Evolutionary conservation across 768 basidiomycete genomes (phyloP), one percentile per base, ranked within the genome.

Genomic region (Pholiota microspora): DNA sequence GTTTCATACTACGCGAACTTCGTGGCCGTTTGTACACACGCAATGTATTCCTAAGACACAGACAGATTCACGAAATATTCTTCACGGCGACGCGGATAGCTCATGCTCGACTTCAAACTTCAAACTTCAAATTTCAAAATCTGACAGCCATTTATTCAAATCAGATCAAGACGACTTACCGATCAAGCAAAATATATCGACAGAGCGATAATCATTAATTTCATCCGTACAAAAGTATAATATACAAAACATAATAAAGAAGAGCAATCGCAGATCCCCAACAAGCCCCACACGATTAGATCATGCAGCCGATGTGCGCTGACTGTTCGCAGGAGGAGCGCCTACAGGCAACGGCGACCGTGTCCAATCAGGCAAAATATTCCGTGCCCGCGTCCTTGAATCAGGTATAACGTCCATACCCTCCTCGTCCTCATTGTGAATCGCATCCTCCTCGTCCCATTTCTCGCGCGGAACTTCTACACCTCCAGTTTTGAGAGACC

Each of bases 401-500:
- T 78, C 73, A 8, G 60, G 55, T 21, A 70, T 68, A 16, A 71
- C 53, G 53, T 76, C 75, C 71, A 73, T 72, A 31, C 60, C 66
- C 35, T 73, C 69, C 21, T 78, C 71, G 21, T 76, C 78, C 7
- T 63, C 63, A 56, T 79, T 80, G 45, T 75, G 77, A 18, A 71
- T 72, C 9, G 70, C 54, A 28, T 81, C 82, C 18, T 77, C 80
- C 64, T 90, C 88, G 60, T 97, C 94, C 89, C 92, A 97, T 55
- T 82, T 83, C 65, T 96, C 94, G 35, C 93, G 77, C 46, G 84
- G 65, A 7, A 97, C 80, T 65, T 96, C 94, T 2, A 77, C 80
- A 0, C 92, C 93, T 2, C 91, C 90, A 0, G 88, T 92, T 70
- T 97, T 96, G 45, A 97, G 75, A 7, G 91, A 80, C 8, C 93